Evolutionary conservation across 352 stramenopile species (phyloP).

Genomic region (Ophiocytium majus): DNA sequence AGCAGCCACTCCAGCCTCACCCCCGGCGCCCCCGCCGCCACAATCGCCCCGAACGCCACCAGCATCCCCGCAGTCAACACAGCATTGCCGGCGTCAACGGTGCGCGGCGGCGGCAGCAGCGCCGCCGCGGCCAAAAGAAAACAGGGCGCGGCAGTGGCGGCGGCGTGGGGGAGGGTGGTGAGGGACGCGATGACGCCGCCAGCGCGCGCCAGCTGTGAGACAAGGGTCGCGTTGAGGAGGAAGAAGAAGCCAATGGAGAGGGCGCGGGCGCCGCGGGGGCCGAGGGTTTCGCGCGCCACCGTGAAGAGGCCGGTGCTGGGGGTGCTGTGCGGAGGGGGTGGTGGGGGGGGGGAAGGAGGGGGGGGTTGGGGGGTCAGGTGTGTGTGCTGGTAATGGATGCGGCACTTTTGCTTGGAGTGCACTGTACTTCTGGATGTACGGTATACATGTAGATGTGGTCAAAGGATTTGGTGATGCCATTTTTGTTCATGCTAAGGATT

Average conservation of each 20-base stretch:
- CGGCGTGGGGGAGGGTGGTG: conserved; percentile 28
- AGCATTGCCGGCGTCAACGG: conserved; percentile 26
- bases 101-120: conserved; percentile 25
- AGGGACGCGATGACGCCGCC: conserved; percentile 38
- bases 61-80: conserved; percentile 4
- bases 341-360: not conserved
- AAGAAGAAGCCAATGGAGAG: conserved; percentile 44
- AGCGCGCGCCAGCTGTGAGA: conserved; percentile 55
- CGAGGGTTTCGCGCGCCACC: conserved; percentile 41
- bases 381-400: no score
- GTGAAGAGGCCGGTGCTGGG: conserved; percentile 25
- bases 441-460: no score
- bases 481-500: no score
- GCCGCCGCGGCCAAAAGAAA: conserved; percentile 41
- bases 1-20: not conserved
- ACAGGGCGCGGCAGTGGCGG: conserved; percentile 20
- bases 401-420: no score
- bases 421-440: no score
- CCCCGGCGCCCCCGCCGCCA: not conserved
- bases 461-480: no score
- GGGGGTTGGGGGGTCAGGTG: no score
- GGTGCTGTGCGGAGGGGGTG: not conserved
- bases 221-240: conserved; percentile 52
- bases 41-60: not conserved
- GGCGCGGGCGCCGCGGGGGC: conserved; percentile 20